A percentile compares a stretch with the other conserved stretches of the same genome.
Evolutionary conservation across 306 rosid genomes (phyloP).

Genomic region (Glycine tomentella): DNA sequence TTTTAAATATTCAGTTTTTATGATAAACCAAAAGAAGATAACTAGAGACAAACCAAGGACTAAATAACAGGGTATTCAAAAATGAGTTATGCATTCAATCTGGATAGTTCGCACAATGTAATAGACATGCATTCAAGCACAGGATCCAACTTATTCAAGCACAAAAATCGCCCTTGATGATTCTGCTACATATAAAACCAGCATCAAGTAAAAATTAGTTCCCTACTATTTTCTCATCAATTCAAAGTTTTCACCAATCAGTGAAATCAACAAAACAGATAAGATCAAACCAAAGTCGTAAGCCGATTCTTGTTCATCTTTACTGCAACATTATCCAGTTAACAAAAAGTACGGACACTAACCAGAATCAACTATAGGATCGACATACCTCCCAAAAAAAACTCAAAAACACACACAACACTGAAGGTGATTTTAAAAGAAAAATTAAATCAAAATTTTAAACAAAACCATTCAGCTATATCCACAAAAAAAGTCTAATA

Average conservation of each 20-base stretch:
- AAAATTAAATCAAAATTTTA: neutral
- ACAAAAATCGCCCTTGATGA: neutral
- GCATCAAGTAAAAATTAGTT: neutral
- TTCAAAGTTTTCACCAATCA: slow-evolving; percentile 12
- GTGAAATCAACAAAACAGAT: slow-evolving; percentile 48
- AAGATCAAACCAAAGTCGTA: slow-evolving; percentile 34
- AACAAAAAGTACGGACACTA: neutral
- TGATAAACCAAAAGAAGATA: neutral
- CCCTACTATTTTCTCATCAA: neutral
- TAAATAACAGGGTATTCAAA: slow-evolving; percentile 19
- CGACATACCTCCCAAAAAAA: neutral
- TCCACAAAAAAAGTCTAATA: neutral
- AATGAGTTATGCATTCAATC: neutral
- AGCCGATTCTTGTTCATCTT: slow-evolving; percentile 5
- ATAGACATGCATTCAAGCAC: neutral
- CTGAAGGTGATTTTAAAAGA: neutral
- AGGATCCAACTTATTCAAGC: slow-evolving; percentile 19
- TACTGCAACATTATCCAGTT: neutral
- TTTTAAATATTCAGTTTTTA: neutral
- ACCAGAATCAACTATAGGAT: slow-evolving; percentile 23
- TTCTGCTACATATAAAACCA: slow-evolving; percentile 14
- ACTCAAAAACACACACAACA: neutral
- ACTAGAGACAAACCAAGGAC: slow-evolving; percentile 21
- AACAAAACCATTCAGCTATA: slow-evolving; percentile 2
- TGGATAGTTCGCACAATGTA: neutral